These are phyloP conservation scores for Rutstroemia sp. DNA, from an alignment of 2,329 filamentous ascomycete genomes.

Conservation along the genomic window DNA sequence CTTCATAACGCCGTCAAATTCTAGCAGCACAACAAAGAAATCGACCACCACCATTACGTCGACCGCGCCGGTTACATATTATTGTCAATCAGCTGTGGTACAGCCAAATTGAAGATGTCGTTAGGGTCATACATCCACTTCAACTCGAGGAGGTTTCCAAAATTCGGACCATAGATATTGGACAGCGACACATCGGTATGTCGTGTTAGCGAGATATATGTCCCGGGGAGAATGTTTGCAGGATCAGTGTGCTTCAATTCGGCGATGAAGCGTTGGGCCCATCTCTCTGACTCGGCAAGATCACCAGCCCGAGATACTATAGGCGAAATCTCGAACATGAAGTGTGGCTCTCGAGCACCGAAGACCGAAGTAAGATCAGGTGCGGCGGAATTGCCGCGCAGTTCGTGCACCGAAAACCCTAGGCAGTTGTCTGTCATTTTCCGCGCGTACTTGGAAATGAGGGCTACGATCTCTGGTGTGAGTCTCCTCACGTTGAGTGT, in stretches of 20 bases:
- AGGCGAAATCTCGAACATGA: conserved; percentile 32
- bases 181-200: conserved; percentile 18
- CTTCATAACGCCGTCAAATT: no score
- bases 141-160: conserved; percentile 17
- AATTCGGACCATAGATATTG: conserved; percentile 28
- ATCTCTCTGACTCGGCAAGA: conserved; percentile 20
- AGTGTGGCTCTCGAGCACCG: conserved; percentile 28
- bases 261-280: conserved; percentile 15
- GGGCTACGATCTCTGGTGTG: conserved; percentile 2
- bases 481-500: conserved; percentile 12
- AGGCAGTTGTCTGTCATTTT: conserved; percentile 24
- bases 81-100: conserved; percentile 24
- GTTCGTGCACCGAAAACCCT: conserved; percentile 28
- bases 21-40: no score
- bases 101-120: conserved; percentile 30
- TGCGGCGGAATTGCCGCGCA: conserved; percentile 19
- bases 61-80: background rate
- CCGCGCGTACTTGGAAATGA: conserved; percentile 8
- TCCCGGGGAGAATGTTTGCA: conserved; percentile 24
- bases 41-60: no score
- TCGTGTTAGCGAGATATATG: conserved; percentile 30
- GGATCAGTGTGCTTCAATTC: conserved; percentile 21
- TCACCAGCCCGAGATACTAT: conserved; percentile 20
- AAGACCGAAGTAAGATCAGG: conserved; percentile 24
- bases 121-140: conserved; percentile 32